Base-by-base conservation (phyloP, 345 rosid genomes). In the Bretschneidera sinensis region DNA sequence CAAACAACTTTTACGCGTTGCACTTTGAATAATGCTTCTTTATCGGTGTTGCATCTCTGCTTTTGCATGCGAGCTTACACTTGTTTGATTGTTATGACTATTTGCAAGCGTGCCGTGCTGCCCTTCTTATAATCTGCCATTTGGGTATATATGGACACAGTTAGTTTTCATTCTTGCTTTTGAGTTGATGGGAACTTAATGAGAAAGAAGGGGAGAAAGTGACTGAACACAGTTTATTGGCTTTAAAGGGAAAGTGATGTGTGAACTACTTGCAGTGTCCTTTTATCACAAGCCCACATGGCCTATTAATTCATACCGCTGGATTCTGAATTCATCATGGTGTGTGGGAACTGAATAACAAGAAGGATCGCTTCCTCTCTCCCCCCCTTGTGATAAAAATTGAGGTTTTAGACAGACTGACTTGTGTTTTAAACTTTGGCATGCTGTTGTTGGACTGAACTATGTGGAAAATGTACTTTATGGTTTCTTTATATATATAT, bases 251-350 rank as follows among this genome's bases (percentile, higher is more conserved):
- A 67, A 55, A 64, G 48, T 57, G 72, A 70, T 54, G 34, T 67
- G 18, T 55, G 60, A 71, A 50, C 76, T 55, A 70, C 66, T 45
- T 66, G 15, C 60, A 31, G 23, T 22, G 47, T 54, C 51, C 21
- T 22, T 61, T 21, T 24, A 48, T 70, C 54, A 21, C 19, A 24
- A 61, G 59, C 52, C 49, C 47, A 43, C 56, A 8, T 50, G 63
- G 25, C 45, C 57, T 17, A 64, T 62, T 55, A 54, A 63, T 55
- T 67, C 58, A 49, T 48, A 50, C 71, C 59, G 71, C 66, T 76
- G 68, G 67, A 66, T 45, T 17, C 31, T 65, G 17, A 59, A 24
- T 55, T 54, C 18, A 49, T 33, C 49, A 33, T 21, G 17, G 35
- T 59, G 22, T 47, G 17, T 56, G 43, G 67, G 34, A 63, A 43